Conservation (phyloP, 2,329 filamentous ascomycete genomes). For the Fusarium palustre region DNA sequence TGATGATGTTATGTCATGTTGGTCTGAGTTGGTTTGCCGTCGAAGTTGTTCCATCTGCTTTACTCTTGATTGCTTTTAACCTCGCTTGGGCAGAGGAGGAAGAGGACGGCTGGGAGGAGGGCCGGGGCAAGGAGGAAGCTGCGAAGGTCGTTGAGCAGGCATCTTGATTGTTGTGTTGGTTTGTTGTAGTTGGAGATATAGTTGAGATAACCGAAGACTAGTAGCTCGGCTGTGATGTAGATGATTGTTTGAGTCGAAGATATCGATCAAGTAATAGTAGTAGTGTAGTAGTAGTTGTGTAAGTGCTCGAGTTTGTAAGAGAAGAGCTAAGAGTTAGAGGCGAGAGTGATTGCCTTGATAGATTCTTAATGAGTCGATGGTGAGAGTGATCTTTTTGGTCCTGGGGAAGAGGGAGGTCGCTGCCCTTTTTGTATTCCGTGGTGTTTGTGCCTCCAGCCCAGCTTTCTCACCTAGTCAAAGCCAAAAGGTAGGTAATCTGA, state of each 20-base stretch:
- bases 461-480: constrained; percentile 43
- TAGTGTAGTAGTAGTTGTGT: constrained; percentile 23
- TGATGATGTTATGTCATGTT: constrained; percentile 10
- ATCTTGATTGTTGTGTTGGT: constrained; percentile 53
- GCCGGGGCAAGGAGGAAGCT: constrained; percentile 75
- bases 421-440: constrained; percentile 50
- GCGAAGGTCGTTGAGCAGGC: constrained; percentile 71
- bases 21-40: constrained; percentile 4
- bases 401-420: constrained; percentile 47
- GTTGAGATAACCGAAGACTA: constrained; percentile 37
- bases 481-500: constrained; percentile 48
- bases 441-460: constrained; percentile 48
- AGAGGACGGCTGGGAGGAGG: constrained; percentile 73
- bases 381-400: constrained; percentile 36
- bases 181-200: constrained; percentile 24
- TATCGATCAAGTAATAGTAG: constrained; percentile 27
- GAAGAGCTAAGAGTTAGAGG: constrained; percentile 19
- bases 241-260: constrained; percentile 25
- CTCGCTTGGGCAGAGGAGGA: constrained; percentile 72
- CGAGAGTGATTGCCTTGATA: constrained; percentile 34
- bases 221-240: constrained; percentile 40
- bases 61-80: constrained; percentile 54
- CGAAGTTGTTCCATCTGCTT: constrained; percentile 31
- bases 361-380: constrained; percentile 43
- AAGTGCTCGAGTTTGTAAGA: constrained; percentile 29